Percentiles rank a stretch among this genome's conserved stretches.
Evolutionary conservation across 805 yeast genomes (phyloP).

Genomic region (Zygoascus tannicola): DNA sequence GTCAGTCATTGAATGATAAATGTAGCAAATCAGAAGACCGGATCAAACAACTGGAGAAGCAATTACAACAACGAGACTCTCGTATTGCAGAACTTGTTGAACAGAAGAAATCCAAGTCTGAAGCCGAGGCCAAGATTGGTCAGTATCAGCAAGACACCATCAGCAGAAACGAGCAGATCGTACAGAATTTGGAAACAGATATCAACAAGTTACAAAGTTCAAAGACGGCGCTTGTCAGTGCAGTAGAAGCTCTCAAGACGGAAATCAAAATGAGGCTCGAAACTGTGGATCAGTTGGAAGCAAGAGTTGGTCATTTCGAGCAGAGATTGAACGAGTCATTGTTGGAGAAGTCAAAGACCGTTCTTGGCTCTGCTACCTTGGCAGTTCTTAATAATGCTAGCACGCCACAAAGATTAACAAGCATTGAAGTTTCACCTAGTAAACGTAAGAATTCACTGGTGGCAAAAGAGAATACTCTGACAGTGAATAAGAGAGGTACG

Average conservation of each 20-base stretch:
- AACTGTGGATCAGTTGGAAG: conserved; percentile 24
- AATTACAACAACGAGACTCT: background rate
- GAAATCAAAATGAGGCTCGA: conserved; percentile 21
- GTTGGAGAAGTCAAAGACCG: conserved; percentile 25
- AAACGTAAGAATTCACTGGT: no score
- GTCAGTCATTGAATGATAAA: no score
- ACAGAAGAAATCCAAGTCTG: background rate
- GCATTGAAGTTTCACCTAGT: no score
- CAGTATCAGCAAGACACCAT: background rate
- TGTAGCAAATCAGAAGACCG: no score
- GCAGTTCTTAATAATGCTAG: conserved; percentile 16
- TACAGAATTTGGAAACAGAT: conserved; percentile 3
- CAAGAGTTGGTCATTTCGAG: conserved; percentile 23
- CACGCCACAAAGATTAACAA: conserved; percentile 2
- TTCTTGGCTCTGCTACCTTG: conserved; percentile 23
- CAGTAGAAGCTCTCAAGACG: conserved; percentile 20
- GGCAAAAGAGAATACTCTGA: no score
- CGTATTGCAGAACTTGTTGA: no score
- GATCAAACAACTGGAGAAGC: conserved; percentile 1
- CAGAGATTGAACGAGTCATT: conserved; percentile 21
- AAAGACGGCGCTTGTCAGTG: conserved; percentile 3
- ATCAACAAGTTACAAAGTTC: conserved; percentile 2
- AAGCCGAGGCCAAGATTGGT: background rate
- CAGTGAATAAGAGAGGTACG: no score
- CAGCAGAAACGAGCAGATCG: background rate